Conservation (phyloP, 2,329 filamentous ascomycete species). For the Ambrosiella cleistominuta region DNA sequence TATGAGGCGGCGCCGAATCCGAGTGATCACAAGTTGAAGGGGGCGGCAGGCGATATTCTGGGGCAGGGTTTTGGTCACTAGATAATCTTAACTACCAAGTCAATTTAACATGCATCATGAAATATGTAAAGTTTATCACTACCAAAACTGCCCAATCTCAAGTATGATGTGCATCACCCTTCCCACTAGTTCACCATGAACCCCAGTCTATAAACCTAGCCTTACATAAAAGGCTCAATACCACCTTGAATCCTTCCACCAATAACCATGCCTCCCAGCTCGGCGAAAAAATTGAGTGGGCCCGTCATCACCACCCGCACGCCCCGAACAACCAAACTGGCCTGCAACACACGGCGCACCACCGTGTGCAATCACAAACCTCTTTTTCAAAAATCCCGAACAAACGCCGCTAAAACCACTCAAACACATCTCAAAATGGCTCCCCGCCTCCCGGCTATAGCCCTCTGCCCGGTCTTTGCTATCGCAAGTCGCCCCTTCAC, state of each 20-base stretch:
- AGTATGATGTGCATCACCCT: no score
- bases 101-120: not conserved
- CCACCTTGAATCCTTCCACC: not conserved
- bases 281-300: not conserved
- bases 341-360: not conserved
- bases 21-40: conserved; percentile 59
- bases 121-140: not conserved
- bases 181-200: not conserved
- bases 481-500: conserved; percentile 18
- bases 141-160: no score
- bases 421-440: not conserved
- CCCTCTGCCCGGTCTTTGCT: not conserved
- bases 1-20: conserved; percentile 94
- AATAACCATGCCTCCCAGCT: not conserved
- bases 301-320: not conserved
- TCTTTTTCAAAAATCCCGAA: not conserved
- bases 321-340: not conserved
- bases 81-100: not conserved
- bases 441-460: not conserved
- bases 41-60: conserved; percentile 35
- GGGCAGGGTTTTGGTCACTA: conserved; percentile 31
- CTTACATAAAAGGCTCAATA: not conserved
- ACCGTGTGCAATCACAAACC: not conserved
- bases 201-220: not conserved
- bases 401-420: not conserved